Evolutionary conservation across 1,284 basidiomycete species (phyloP).

Genomic region (Heterobasidion parviporum): DNA sequence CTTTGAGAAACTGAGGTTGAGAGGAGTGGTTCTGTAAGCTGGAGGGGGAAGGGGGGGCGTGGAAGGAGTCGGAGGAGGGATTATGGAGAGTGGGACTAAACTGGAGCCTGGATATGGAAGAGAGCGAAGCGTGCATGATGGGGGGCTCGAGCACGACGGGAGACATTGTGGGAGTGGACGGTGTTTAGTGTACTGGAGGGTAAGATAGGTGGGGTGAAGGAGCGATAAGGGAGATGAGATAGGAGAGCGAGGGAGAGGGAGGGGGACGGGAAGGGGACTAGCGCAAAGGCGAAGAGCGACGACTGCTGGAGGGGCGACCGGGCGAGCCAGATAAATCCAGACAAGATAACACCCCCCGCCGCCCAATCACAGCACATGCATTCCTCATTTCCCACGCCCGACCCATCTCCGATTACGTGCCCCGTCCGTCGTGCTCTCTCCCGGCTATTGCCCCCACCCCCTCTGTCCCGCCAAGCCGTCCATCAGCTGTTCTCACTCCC

Average conservation of each 20-base stretch:
- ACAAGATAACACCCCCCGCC: not conserved
- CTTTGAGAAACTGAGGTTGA: not conserved
- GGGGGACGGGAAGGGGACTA: not conserved
- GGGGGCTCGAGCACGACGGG: slow-evolving; percentile 38
- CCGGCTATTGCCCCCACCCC: too few relatives aligned
- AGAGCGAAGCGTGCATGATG: slow-evolving; percentile 17
- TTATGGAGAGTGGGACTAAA: not conserved
- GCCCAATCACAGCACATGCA: not conserved
- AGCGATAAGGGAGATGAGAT: not conserved
- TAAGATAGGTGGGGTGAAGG: slow-evolving; percentile 3
- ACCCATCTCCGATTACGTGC: not conserved
- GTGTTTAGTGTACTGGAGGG: not conserved
- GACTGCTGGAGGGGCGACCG: not conserved
- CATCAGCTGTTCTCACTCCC: too few relatives aligned
- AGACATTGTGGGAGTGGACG: slow-evolving; percentile 19
- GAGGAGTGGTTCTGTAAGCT: not conserved
- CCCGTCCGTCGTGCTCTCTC: not conserved
- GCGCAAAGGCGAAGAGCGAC: not conserved
- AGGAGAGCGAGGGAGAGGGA: slow-evolving; percentile 2
- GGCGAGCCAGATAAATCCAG: not conserved
- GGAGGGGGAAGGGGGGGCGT: not conserved
- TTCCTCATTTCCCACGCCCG: slow-evolving; percentile 9
- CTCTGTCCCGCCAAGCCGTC: too few relatives aligned
- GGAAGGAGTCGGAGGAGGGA: not conserved
- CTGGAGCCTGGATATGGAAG: not conserved